Conservation (phyloP, 768 basidiomycete species). For the Rhodotorula kratochvilovae region DNA sequence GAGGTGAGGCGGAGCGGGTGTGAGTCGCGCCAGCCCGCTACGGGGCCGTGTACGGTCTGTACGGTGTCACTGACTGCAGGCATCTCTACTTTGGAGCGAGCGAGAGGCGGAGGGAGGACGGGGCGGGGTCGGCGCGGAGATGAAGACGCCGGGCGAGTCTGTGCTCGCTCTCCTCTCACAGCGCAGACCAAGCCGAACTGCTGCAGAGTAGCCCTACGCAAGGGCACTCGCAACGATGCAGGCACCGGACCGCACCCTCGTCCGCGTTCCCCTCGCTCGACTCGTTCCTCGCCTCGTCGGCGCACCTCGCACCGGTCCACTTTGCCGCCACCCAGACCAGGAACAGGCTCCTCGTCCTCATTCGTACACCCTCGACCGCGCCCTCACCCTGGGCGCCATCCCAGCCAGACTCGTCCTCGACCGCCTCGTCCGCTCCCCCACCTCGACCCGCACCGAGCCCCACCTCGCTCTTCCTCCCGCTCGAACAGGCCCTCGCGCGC, state of each 20-base stretch:
- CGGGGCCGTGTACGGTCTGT: slow-evolving; percentile 10
- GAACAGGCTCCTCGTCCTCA: neutral
- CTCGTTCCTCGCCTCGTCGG: neutral
- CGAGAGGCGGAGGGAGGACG: neutral
- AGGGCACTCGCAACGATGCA: neutral
- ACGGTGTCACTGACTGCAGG: neutral
- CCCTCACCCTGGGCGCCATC: slow-evolving; percentile 13
- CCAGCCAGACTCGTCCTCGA: neutral
- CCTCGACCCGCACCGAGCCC: neutral
- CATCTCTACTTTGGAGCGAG: neutral
- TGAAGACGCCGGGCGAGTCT: neutral
- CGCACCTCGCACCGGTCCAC: neutral
- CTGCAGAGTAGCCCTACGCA: too few relatives aligned
- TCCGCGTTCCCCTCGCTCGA: slow-evolving; percentile 9
- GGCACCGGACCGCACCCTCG: neutral
- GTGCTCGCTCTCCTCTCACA: too few relatives aligned
- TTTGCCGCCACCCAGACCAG: neutral
- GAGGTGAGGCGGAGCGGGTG: neutral
- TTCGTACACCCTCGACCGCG: neutral
- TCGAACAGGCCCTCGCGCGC: slow-evolving; percentile 14
- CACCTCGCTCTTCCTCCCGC: slow-evolving; percentile 18
- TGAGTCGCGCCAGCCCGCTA: slow-evolving; percentile 16
- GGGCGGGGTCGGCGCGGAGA: neutral
- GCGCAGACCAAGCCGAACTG: too few relatives aligned
- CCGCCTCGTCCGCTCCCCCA: slow-evolving; percentile 16